Percentiles rank a stretch among this genome's conserved stretches.
Conservation (phyloP, 768 basidiomycete genomes). For the Austroboletus eburneus region DNA sequence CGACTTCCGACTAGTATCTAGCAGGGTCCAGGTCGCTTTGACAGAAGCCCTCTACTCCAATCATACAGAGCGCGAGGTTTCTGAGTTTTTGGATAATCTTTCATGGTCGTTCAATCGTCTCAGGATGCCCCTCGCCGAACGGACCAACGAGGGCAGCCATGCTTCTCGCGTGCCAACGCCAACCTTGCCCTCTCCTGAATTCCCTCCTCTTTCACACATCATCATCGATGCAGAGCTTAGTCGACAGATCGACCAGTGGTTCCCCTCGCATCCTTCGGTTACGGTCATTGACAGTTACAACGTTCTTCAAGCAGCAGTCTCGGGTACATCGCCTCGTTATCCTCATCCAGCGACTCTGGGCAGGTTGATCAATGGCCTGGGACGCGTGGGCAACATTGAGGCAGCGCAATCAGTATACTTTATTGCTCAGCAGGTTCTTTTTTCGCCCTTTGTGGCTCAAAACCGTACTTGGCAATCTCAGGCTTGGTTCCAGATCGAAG, state of each 20-base stretch:
- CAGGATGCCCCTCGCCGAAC: constrained; percentile 18
- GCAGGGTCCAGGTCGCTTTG: constrained; percentile 16
- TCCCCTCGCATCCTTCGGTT: constrained; percentile 25
- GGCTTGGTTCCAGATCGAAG: constrained; percentile 78
- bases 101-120: constrained; percentile 16
- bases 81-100: constrained; percentile 21
- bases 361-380: constrained; percentile 63
- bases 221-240: constrained; percentile 24
- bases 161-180: constrained; percentile 10
- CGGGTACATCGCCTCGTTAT: constrained; percentile 35
- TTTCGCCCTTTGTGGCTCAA: constrained; percentile 34
- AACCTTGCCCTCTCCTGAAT: constrained; percentile 9
- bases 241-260: constrained; percentile 33
- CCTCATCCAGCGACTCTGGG: constrained; percentile 53
- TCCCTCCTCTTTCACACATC: constrained; percentile 13
- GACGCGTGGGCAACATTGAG: constrained; percentile 55
- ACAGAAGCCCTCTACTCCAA: constrained; percentile 25
- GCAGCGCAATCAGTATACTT: constrained; percentile 66
- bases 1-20: constrained; percentile 25
- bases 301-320: constrained; percentile 45
- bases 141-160: constrained; percentile 3
- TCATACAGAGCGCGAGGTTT: constrained; percentile 16
- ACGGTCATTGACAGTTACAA: constrained; percentile 42
- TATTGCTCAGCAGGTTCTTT: constrained; percentile 59
- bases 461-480: constrained; percentile 45